Base-by-base conservation (phyloP, 495 filamentous ascomycete species). In the Hypomontagnella monticulosa region DNA sequence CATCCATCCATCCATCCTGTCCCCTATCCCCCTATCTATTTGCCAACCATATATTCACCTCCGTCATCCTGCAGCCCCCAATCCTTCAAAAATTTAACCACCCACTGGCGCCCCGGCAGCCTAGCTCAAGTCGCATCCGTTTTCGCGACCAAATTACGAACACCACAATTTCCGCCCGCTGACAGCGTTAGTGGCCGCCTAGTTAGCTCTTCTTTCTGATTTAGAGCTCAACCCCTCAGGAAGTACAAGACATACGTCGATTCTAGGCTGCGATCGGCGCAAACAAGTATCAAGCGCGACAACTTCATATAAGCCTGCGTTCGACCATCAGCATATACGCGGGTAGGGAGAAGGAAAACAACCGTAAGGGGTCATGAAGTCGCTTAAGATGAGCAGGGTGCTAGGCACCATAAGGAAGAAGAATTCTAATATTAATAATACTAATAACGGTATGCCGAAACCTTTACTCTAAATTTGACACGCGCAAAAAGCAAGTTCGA, bases 331-430 rank as follows among this genome's bases (percentile, higher is more conserved):
- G 4, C 23, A 18, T 49, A 68, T 68, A 55, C 46, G 54, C 44
- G 10, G 40, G 30, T 64, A 54, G 51, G 54, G 52, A 46, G 32
- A 56, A 49, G 2, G 3, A 2, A 46, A 47, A 14, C 18, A 57
- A 47, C 37, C 15, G 12, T 1, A 43, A 23, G 50, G 16, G 30
- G 16, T 51, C 20, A 85, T 83, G 83, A 82, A 81, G 76, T 72
- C 76, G 50, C 79, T 86, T 63, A 81, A 77, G 62, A 78, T 84
- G 76, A 83, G 80, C 71, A 82, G 78, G 76, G 78, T 85, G 79
- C 75, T 86, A 44, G 80, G 81, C 69, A 81, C 74, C 71, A 77
- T 86, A 61, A 84, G 78, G 67, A 77, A 75, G 60, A 74, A 73
- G 47, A 75, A 75, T 16, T 73, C 23, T 6, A 27, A 27, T 27